Base-by-base conservation (phyloP, 371 early-diverging fungal genomes). In the Saksenaea oblongispora region DNA sequence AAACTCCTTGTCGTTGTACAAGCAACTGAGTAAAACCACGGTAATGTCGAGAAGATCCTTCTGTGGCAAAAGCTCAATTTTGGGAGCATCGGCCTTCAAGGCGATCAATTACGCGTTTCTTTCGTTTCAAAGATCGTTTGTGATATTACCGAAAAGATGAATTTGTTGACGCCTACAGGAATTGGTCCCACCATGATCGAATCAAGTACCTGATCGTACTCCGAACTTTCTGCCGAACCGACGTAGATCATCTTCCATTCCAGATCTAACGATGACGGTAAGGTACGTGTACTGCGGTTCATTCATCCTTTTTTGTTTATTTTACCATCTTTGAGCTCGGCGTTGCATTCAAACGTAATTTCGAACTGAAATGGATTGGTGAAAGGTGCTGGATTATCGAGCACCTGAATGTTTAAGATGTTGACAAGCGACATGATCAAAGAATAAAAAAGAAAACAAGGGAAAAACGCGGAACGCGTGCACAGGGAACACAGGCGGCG, bases 181-280 rank as follows among this genome's bases (percentile, higher is more conserved):
- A 98, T 88, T 37, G 99, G 99, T 0, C 99, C 99, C 10, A 98
- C 97, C 83, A 94, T 87, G 58, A 98, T 91, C 56, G 90, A 89
- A 70, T 98, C 99, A 42, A 98, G 88, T 26, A 89, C 93, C 79
- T 97, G 98, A 78, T 98, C 99, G 56, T 91, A 84, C 57, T 88
- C 81, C 59, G 85, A 85, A 66, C 85, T 87, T 67, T 93, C 89
- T 2, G 95, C 90, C 3, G 94, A 91, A 28, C 96, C 94, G 8
- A 98, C 97, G 70, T 97, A 98, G 41, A 96, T 88, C 67, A 98
- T 85, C 80, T 93, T 95, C 89, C 95, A 98, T 72, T 98, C 98
- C 36, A 98, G 79, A 84, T 98, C 97, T 96, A 79, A 22, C 9
- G 39, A 18, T 37, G 44, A 15, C 15, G 17, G 54, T 34, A 35